Base-by-base conservation (phyloP, 139 green algal genomes). In the Asterochloris erici region DNA sequence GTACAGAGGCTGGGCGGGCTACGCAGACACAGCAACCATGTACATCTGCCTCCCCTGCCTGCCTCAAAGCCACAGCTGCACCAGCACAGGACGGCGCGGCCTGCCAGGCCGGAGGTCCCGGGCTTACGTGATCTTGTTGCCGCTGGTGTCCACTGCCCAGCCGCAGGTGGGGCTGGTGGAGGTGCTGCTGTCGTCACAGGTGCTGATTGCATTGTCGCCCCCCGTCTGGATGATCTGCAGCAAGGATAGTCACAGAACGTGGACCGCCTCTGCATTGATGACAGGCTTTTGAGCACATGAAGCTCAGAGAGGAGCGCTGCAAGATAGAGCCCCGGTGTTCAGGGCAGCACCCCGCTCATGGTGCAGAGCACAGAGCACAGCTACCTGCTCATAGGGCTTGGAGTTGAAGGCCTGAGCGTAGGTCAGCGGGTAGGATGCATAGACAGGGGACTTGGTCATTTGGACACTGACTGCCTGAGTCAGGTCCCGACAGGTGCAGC, bases 401-500 rank as follows among this genome's bases (percentile, higher is more conserved):
- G 76, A 84, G 74, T 92, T 91, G 79, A 93, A 92, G 14, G 71
- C 71, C 63, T 85, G 74, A n/a, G 84, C n/a, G 76, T 93, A 91
- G 11, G 81, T 87, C 13, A 96, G 73, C 0, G 93, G 91, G 89
- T 97, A 97, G 12, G 78, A 84, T 6, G 90, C 88, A 76, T 82
- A 93, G 24, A 96, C 87, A 6, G 92, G 85, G 0, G 85, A 84
- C 85, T 96, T 97, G 11, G 83, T 91, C 0, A 95, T 28, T 0
- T 63, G 86, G 9, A 97, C 86, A 1, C 63, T 84, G 10, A 97
- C 74, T 0, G 85, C 84, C n/a, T 85, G 23, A 0, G 75, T 70
- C 54, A 97, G 80, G 83, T 97, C 92, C 15, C 91, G 88, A 83
- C 94, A 97, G 16, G 24, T 74, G 83, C 94, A 97, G 29, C 0